Percentiles rank a stretch among this genome's conserved stretches.
phyloP scores from a whole-genome alignment of 352 stramenopile species.

The Globisporangium middletonii region DNA sequence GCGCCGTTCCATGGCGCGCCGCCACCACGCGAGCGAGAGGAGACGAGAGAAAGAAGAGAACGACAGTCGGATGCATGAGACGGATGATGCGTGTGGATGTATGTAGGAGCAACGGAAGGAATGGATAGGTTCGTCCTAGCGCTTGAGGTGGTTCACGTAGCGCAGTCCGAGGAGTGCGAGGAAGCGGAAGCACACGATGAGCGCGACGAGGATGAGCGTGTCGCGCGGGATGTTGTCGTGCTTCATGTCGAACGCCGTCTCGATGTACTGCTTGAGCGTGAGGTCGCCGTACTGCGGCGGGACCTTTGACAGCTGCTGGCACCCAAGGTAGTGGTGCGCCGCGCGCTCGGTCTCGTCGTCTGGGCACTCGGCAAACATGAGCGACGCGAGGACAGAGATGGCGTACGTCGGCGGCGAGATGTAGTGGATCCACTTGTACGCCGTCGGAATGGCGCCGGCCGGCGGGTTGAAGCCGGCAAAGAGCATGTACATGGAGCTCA shows the following conservation, averaged over 20 bases:
- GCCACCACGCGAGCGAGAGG: no score
- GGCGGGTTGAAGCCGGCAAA: constrained; percentile 50
- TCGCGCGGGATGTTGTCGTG: constrained; percentile 25
- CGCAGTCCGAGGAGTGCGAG: constrained; percentile 38
- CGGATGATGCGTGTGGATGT: no score
- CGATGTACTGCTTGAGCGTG: constrained; percentile 38
- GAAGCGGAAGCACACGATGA: constrained; percentile 44
- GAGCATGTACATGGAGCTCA: constrained; percentile 57
- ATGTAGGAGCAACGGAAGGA: no score
- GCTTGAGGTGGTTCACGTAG: constrained; percentile 50
- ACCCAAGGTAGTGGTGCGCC: constrained; percentile 19
- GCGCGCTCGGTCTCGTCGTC: constrained; percentile 5
- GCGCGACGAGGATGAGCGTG: constrained; percentile 21
- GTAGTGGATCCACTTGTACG: constrained; percentile 58
- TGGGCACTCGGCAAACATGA: constrained; percentile 36
- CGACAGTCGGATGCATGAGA: no score
- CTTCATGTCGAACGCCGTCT: constrained; percentile 30
- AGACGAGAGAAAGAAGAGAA: no score
- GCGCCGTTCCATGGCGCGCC: no score
- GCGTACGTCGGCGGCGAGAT: constrained; percentile 41
- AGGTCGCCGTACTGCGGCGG: constrained; percentile 23
- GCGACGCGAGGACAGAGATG: constrained; percentile 28
- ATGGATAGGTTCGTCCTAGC: constrained; percentile 4
- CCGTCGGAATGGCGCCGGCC: constrained; percentile 27
- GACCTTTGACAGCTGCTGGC: constrained; percentile 20